These are phyloP conservation scores for Catenaria anguillulae DNA, from an alignment of 371 early-diverging fungal genomes.

Conservation along the genomic window DNA sequence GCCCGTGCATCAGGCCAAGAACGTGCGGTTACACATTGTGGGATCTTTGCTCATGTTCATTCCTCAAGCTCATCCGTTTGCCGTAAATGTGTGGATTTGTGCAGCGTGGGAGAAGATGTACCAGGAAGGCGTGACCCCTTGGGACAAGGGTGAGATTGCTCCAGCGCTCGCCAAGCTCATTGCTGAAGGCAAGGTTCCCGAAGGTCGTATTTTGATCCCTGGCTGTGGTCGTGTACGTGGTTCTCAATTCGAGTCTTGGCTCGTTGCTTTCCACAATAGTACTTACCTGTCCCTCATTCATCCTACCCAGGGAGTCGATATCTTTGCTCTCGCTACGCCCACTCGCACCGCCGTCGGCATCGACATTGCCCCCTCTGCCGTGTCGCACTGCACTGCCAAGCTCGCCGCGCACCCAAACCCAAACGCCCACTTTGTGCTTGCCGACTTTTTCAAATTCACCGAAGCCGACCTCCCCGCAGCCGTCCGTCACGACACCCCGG, in stretches of 20 bases:
- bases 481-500: background rate
- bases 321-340: constrained; percentile 43
- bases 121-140: constrained; percentile 20
- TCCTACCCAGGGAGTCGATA: constrained; percentile 59
- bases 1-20: background rate
- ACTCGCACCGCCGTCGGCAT: constrained; percentile 45
- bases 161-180: constrained; percentile 50
- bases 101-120: background rate
- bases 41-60: too few relatives aligned
- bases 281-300: too few relatives aligned
- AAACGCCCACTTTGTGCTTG: constrained; percentile 8
- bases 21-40: too few relatives aligned
- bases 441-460: constrained; percentile 56
- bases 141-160: constrained; percentile 46
- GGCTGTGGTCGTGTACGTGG: constrained; percentile 57
- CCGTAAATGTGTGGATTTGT: too few relatives aligned
- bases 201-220: constrained; percentile 56
- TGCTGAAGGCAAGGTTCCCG: constrained; percentile 32
- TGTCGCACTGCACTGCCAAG: too few relatives aligned
- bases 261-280: background rate
- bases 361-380: constrained; percentile 51
- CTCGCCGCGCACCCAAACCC: background rate
- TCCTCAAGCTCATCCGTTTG: too few relatives aligned
- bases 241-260: background rate
- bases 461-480: background rate